Evolutionary conservation across 2,329 filamentous ascomycete genomes (phyloP).

Genomic region (Diaporthe amygdali): DNA sequence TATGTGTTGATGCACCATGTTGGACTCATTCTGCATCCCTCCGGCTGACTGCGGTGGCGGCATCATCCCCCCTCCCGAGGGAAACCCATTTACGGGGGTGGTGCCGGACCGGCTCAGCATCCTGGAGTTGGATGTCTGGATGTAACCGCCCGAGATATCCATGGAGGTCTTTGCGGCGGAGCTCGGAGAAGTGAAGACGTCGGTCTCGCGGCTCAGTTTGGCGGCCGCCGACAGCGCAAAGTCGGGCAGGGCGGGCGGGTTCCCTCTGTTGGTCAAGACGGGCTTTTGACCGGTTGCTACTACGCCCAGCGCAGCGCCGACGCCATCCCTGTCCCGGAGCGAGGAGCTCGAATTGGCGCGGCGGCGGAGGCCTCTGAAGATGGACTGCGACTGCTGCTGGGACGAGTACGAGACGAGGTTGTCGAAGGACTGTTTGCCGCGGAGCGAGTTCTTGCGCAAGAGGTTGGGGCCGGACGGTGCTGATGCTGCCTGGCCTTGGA

Average conservation of each 20-base stretch:
- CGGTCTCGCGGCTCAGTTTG: slow-evolving; percentile 10
- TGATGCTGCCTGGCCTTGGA: slow-evolving; percentile 21
- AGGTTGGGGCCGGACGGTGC: slow-evolving; percentile 34
- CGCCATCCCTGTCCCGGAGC: slow-evolving; percentile 22
- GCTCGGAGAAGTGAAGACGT: not conserved
- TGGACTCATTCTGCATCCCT: slow-evolving; percentile 48
- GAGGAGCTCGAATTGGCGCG: slow-evolving; percentile 22
- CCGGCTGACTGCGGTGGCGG: slow-evolving; percentile 34
- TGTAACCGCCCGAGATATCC: not conserved
- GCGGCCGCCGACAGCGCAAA: slow-evolving; percentile 57
- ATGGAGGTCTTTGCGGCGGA: not conserved
- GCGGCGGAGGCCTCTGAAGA: slow-evolving; percentile 19
- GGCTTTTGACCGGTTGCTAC: slow-evolving; percentile 21
- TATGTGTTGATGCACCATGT: slow-evolving; percentile 66
- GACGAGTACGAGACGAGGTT: slow-evolving; percentile 14
- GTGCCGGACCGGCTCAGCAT: slow-evolving; percentile 51
- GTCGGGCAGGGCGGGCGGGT: slow-evolving; percentile 59
- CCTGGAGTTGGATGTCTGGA: slow-evolving; percentile 39
- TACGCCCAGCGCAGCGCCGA: slow-evolving; percentile 1
- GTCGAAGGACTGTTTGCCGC: slow-evolving; percentile 55
- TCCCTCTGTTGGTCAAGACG: slow-evolving; percentile 50
- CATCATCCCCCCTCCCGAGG: slow-evolving; percentile 27
- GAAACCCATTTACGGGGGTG: slow-evolving; percentile 35
- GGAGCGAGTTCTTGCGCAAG: slow-evolving; percentile 55
- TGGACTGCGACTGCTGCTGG: not conserved